Evolutionary conservation across 805 yeast species (phyloP), one percentile per base, ranked within the genome.

Genomic region (Monosporozyma yasuniensis): DNA sequence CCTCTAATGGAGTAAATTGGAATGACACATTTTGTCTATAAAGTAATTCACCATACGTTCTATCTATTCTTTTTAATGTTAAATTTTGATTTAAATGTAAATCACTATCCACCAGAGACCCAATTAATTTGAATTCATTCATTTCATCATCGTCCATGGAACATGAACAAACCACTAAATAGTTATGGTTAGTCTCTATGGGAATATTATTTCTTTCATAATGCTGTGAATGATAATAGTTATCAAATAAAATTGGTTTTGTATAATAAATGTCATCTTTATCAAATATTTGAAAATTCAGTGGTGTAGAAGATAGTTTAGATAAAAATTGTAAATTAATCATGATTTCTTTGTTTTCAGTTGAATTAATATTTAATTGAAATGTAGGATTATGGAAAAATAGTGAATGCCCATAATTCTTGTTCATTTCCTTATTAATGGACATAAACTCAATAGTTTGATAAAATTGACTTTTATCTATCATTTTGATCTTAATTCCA

Each of bases 341-440:
- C 19, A 56, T 28, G 1, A 51, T 42, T 14, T 59, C 56, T 22
- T 46, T 43, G 1, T 50, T 12, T 1, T 11, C 16, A 16, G 38
- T 21, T 21, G 55, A 48, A 1, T 14, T 22, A 22, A 60, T 27
- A 11, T 52, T 46, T 23, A 63, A 28, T 42, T 52, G 39, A 44
- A 58, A 60, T 7, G 64, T 56, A 3, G 66, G 65, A 41, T 60
- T 61, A 50, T 47, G 50, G 44, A 48, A 60, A 44, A 53, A 61
- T 12, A 49, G 43, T 4, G 28, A 16, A 8, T 30, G 23, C 19
- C 30, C 39, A 42, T 30, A 42, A 16, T 25, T 28, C 12, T 22
- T 35, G 14, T 18, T 28, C 32, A 52, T 30, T 14, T 47, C 19
- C 10, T 43, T 7, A 23, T 39, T 28, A 18, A 14, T 8, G 2